A percentile compares a stretch with the other conserved stretches of the same genome.
These are phyloP conservation scores for Stagonosporopsis rhizophila DNA, from an alignment of 2,329 filamentous ascomycete genomes.

Conservation along the genomic window DNA sequence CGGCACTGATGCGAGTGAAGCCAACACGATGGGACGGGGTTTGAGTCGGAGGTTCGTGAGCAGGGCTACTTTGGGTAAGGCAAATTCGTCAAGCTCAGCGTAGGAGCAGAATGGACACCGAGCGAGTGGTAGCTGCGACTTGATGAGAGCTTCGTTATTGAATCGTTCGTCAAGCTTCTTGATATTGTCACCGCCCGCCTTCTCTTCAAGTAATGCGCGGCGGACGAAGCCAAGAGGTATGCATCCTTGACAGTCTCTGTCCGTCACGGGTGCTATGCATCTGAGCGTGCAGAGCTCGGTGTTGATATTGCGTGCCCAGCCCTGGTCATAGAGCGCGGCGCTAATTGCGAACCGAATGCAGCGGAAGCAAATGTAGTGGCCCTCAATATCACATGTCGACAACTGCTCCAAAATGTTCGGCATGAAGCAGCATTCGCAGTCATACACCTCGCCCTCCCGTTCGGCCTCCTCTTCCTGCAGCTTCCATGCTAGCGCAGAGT, in stretches of 20 bases:
- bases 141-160: slow-evolving; percentile 75
- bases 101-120: slow-evolving; percentile 92
- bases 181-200: slow-evolving; percentile 74
- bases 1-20: slow-evolving; percentile 38
- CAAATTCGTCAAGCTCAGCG: slow-evolving; percentile 75
- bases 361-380: slow-evolving; percentile 78
- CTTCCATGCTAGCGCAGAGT: slow-evolving; percentile 52
- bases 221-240: slow-evolving; percentile 73
- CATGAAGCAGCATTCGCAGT: slow-evolving; percentile 81
- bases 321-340: slow-evolving; percentile 92
- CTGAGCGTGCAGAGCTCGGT: slow-evolving; percentile 74
- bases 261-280: slow-evolving; percentile 77
- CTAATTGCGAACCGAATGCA: slow-evolving; percentile 83
- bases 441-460: slow-evolving; percentile 59
- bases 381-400: slow-evolving; percentile 71
- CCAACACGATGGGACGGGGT: slow-evolving; percentile 41
- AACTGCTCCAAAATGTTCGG: slow-evolving; percentile 76
- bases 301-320: slow-evolving; percentile 84
- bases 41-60: slow-evolving; percentile 35
- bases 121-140: slow-evolving; percentile 76
- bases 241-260: slow-evolving; percentile 69
- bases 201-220: slow-evolving; percentile 73
- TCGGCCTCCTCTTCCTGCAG: slow-evolving; percentile 60
- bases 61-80: slow-evolving; percentile 35
- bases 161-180: slow-evolving; percentile 80